A percentile compares a stretch with the other conserved stretches of the same genome.
Conservation (phyloP, 2,329 filamentous ascomycete genomes). For the Aspergillus spinulosporus region DNA sequence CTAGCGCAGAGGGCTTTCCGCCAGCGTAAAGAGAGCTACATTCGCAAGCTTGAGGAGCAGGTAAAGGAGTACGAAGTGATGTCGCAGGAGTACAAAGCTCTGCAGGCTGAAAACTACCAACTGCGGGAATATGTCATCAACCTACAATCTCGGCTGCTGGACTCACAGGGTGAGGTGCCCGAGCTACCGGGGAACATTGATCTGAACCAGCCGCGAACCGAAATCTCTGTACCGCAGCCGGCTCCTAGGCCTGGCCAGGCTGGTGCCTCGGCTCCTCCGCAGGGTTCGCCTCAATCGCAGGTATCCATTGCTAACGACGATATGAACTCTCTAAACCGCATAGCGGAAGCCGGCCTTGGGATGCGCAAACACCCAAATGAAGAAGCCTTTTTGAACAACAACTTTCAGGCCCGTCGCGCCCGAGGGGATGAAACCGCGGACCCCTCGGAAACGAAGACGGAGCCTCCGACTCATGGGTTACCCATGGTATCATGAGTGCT, state of each 20-base stretch:
- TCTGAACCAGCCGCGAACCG: constrained; percentile 57
- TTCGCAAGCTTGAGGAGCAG: constrained; percentile 94
- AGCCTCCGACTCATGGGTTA: constrained; percentile 29
- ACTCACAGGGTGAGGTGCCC: constrained; percentile 79
- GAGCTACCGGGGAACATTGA: constrained; percentile 79
- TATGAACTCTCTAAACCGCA: constrained; percentile 45
- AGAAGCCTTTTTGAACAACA: constrained; percentile 38
- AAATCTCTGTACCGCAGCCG: constrained; percentile 33
- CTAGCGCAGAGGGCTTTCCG: constrained; percentile 80
- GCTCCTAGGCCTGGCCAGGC: constrained; percentile 23
- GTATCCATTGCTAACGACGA: constrained; percentile 35
- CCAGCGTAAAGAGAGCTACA: constrained; percentile 96
- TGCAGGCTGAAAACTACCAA: constrained; percentile 86
- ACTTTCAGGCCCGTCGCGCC: constrained; percentile 34
- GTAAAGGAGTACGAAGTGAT: constrained; percentile 77
- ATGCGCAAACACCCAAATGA: constrained; percentile 46
- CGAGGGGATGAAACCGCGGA: constrained; percentile 35
- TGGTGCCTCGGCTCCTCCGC: constrained; percentile 27
- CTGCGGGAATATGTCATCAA: constrained; percentile 90
- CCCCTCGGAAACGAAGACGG: constrained; percentile 30
- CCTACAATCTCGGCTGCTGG: constrained; percentile 81
- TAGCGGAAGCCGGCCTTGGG: constrained; percentile 45
- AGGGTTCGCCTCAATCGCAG: constrained; percentile 32
- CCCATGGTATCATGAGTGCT: constrained; percentile 26
- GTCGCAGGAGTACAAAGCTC: constrained; percentile 73